Evolutionary conservation across 306 rosid species (phyloP), one percentile per base, ranked within the genome.

Genomic region (Gynostemma pentaphyllum): DNA sequence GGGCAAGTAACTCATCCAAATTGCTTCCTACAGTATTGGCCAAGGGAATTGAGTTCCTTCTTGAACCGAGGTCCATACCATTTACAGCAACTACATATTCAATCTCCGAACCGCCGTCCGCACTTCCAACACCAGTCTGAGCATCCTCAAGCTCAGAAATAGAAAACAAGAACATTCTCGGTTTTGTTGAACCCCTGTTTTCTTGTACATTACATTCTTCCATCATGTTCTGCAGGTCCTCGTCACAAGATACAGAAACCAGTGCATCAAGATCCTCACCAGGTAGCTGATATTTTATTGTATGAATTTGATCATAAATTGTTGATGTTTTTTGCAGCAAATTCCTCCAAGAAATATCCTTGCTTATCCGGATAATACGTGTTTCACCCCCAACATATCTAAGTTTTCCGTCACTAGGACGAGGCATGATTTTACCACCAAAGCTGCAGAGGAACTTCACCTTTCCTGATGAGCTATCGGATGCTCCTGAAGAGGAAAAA

Each of bases 211-310:
- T 78, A 57, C 85, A 89, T 75, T 89, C 97, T 63, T 89, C 97
- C 87, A 89, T 82, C 97, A 89, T 89, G 69, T 89, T 89, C 72
- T 80, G 81, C 54, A 89, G 72, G 75, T 89, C 97, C 78, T 89
- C 97, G 55, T 89, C 97, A 63, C 78, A 80, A 29, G 95, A 80
- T 52, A 89, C 95, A 5, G 97, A 82, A 70, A 89, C 95, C 55
- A 89, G 79, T 24, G 97, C 92, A 84, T 89, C 97, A 53, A 89
- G 92, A 79, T 89, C 97, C 76, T 89, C 97, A 32, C 95, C 97
- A 0, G 97, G 97, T 71, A 86, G 91, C 83, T 89, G 97, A 80
- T 89, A 89, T 71, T 86, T 89, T 62, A 89, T 82, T 53, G 75
- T 68, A 30, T 62, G 80, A 56, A 75, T 59, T 50, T 84, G 86